Base-by-base conservation (phyloP, 129 eudicot genomes). In the Apium graveolens region DNA sequence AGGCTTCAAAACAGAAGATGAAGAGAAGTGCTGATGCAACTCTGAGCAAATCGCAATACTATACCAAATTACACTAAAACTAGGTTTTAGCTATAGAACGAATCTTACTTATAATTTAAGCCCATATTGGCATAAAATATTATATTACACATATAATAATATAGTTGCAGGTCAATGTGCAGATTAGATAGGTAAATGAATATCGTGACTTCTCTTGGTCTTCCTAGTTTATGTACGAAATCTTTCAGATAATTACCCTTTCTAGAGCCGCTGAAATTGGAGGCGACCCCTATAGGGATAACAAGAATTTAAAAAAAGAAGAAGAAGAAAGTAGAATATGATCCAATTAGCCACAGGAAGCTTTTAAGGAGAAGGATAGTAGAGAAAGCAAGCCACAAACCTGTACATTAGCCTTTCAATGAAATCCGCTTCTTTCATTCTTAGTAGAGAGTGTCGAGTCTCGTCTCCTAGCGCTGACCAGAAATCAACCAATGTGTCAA, bases 391-490 rank as follows among this genome's bases (percentile, higher is more conserved):
- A 34, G 77, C 65, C 77, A 32, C 68, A 76, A 74, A 94, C 96
- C 97, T 90, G 86, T 88, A 87, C 96, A 90, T 96, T 75, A 96
- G 86, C 63, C 97, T 86, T 84, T 96, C 97, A 55, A 96, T 89
- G 68, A 96, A 96, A 90, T 96, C 99, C 83, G 92, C 99, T 83
- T 96, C 99, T 77, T 96, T 96, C 99, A 96, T 92, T 80, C 91
- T 90, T 70, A 96, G 70, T 79, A 96, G 97, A 82, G 97, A 96
- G 74, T 74, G 87, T 5, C 93, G 89, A 4, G 97, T 92, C 80
- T 96, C 99, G 74, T 96, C 97, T 79, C 99, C 97, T 53, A 96
- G 89, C 48, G 99, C 97, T 11, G 97, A 87, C 99, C 99, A 96
- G 79, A 96, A 96, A 82, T 96, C 99, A 75, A 96, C 95, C 93